A percentile compares a stretch with the other conserved stretches of the same genome.
Conservation (phyloP, 352 stramenopile species). For the Phytophthora foliorum region DNA sequence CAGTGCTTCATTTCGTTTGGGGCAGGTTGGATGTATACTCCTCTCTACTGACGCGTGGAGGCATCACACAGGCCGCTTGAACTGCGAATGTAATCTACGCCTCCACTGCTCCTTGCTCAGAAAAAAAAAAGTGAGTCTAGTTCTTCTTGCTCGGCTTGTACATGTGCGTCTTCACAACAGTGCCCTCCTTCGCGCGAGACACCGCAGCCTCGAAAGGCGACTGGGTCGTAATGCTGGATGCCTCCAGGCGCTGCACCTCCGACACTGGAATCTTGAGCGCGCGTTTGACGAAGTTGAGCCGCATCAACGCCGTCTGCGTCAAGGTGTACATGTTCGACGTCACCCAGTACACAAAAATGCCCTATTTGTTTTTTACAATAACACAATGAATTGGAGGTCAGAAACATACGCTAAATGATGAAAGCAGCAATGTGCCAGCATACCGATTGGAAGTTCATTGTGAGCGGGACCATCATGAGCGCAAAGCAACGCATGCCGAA, state of each 20-base stretch:
- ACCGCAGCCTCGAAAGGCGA: constrained; percentile 86
- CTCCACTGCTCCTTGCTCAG: constrained; percentile 10
- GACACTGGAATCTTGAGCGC: constrained; percentile 64
- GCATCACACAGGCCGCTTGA: constrained; percentile 2
- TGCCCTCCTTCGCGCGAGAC: constrained; percentile 69
- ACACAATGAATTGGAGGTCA: background rate
- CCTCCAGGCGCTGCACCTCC: constrained; percentile 50
- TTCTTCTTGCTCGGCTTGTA: constrained; percentile 62
- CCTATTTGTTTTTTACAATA: too few species aligned
- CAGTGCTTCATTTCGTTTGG: constrained; percentile 13
- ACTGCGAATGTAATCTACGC: background rate
- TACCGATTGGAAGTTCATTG: constrained; percentile 88
- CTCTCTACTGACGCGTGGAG: constrained; percentile 14
- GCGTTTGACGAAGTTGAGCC: constrained; percentile 63
- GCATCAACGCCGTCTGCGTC: constrained; percentile 65
- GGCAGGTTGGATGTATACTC: constrained; percentile 20
- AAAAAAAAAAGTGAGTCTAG: constrained; percentile 23
- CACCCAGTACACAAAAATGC: constrained; percentile 91
- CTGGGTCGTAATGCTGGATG: constrained; percentile 36
- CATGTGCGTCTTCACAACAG: constrained; percentile 75
- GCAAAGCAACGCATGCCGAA: constrained; percentile 84
- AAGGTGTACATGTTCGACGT: constrained; percentile 87
- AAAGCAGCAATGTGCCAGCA: background rate
- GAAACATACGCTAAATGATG: background rate
- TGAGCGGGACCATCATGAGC: constrained; percentile 77